phyloP scores from a whole-genome alignment of 179 eudicot species.

The Camellia oleifera region DNA sequence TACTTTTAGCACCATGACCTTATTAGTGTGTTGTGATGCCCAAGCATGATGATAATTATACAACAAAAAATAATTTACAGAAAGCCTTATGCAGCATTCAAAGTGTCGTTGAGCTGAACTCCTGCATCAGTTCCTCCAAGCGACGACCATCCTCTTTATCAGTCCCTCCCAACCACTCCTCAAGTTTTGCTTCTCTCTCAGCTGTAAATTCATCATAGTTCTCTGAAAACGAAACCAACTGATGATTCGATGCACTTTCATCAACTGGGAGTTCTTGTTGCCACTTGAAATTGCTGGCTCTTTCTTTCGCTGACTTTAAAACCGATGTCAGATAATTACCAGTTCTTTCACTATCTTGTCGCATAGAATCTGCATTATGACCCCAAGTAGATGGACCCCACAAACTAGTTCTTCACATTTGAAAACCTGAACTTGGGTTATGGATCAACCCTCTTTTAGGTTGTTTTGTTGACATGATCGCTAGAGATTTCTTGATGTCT shows the following conservation, averaged over 20 bases:
- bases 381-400: no score
- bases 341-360: no score
- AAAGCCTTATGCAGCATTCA: background rate
- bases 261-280: no score
- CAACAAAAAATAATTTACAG: constrained; percentile 8
- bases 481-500: no score
- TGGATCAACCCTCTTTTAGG: no score
- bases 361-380: no score
- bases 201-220: constrained; percentile 72
- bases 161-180: constrained; percentile 68
- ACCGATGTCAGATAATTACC: no score
- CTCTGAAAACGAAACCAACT: constrained; percentile 19
- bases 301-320: background rate
- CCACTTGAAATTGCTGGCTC: no score
- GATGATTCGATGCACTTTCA: no score
- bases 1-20: background rate
- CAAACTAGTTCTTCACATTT: no score
- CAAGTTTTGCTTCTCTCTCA: constrained; percentile 63
- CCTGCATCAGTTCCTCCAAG: constrained; percentile 3
- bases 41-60: background rate
- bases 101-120: background rate
- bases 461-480: no score
- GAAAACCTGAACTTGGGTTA: no score
- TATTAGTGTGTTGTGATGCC: background rate
- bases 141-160: constrained; percentile 9